Conservation (phyloP, 2,329 filamentous ascomycete species). For the Aureobasidium melanogenum region DNA sequence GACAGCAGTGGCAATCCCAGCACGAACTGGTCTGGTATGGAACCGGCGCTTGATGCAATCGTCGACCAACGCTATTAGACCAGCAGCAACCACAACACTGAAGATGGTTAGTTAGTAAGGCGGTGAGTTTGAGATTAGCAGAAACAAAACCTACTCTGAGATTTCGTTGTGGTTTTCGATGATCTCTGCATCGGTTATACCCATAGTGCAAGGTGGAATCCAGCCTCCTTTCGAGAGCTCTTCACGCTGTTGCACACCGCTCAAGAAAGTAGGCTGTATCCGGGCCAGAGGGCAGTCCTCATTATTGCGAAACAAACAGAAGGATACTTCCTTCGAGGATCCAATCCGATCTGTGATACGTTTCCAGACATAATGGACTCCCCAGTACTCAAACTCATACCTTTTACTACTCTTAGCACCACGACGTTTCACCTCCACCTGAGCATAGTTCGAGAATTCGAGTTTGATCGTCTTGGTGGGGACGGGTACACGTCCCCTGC, state of each 20-base stretch:
- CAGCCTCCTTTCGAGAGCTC: conserved; percentile 76
- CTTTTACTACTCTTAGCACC: conserved; percentile 59
- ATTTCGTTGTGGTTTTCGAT: conserved; percentile 66
- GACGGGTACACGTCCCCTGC: conserved; percentile 31
- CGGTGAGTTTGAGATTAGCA: conserved; percentile 14
- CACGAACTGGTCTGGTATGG: conserved; percentile 47
- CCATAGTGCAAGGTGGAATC: conserved; percentile 84
- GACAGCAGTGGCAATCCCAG: conserved; percentile 45
- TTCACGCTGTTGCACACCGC: conserved; percentile 57
- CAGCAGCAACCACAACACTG: conserved; percentile 83
- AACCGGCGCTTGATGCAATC: conserved; percentile 80
- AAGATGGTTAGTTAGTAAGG: conserved; percentile 17
- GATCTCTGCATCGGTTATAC: conserved; percentile 69
- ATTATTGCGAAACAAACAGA: conserved; percentile 66
- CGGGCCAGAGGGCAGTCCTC: conserved; percentile 63
- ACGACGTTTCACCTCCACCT: conserved; percentile 68
- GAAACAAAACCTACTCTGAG: conserved; percentile 61
- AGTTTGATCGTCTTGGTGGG: conserved; percentile 76
- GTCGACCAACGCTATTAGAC: conserved; percentile 78
- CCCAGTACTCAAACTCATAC: conserved; percentile 95
- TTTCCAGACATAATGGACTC: conserved; percentile 74
- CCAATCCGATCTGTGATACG: conserved; percentile 61
- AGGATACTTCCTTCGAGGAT: conserved; percentile 55
- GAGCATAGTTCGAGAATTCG: conserved; percentile 96
- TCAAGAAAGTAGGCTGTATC: conserved; percentile 72